Evolutionary conservation across 2,329 filamentous ascomycete species (phyloP).

Genomic region (Colletotrichum neosansevieriae): DNA sequence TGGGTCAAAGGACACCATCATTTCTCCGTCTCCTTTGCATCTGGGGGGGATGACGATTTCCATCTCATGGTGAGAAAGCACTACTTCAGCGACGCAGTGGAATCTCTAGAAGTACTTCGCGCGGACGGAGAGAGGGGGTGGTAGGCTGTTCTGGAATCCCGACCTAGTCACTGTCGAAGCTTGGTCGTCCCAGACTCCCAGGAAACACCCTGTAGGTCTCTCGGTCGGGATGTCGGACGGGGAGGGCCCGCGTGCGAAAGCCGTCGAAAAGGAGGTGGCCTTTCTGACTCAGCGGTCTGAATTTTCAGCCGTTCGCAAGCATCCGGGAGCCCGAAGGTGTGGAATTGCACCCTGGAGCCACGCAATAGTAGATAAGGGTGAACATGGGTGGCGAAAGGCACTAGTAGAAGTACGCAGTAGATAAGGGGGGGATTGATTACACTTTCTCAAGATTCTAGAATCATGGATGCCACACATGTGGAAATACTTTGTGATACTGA

Average conservation of each 20-base stretch:
- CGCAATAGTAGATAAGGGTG: neutral
- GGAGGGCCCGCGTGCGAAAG: neutral
- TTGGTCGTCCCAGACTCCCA: constrained; percentile 5
- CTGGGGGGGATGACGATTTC: too few species aligned
- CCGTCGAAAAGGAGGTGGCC: neutral
- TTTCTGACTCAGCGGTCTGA: constrained; percentile 27
- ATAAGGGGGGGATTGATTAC: neutral
- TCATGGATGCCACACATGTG: constrained; percentile 5
- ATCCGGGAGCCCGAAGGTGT: constrained; percentile 12
- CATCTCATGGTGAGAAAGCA: neutral
- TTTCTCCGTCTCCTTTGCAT: neutral
- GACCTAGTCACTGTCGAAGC: constrained; percentile 2
- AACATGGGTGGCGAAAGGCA: too few species aligned
- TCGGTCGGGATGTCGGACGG: constrained; percentile 16
- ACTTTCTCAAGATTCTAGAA: too few species aligned
- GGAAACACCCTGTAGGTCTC: constrained; percentile 15
- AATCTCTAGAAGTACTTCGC: neutral
- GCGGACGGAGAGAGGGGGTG: neutral
- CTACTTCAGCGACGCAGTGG: constrained; percentile 6
- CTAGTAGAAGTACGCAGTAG: too few species aligned
- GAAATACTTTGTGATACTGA: constrained; percentile 18
- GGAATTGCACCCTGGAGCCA: neutral
- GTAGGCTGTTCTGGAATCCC: constrained; percentile 9
- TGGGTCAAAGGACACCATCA: neutral
- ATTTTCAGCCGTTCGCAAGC: constrained; percentile 14